Base-by-base conservation (phyloP, 148 eudicot species). In the Rhododendron molle region DNA sequence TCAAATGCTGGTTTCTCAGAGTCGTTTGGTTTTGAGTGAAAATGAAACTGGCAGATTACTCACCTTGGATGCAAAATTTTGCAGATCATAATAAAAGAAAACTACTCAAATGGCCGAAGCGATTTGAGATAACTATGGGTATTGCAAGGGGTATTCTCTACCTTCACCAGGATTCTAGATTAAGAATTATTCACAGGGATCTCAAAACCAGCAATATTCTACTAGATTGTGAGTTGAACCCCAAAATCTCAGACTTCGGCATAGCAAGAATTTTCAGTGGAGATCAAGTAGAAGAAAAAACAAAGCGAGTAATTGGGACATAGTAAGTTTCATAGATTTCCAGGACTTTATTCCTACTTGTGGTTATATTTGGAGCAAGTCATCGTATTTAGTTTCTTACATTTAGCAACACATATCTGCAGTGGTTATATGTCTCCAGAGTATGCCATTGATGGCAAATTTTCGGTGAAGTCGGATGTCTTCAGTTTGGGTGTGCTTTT, bases 361-460 rank as follows among this genome's bases (percentile, higher is more conserved):
- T 60, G 67, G 28, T 65, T n/a, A n/a, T 65, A n/a, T 18, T 50
- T 2, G 20, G 9, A 78, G n/a, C 30, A 18, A 10, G 21, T 28
- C 5, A 69, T 76, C 0, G 7, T 40, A n/a, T n/a, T 46, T 43
- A 56, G 10, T 4, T 58, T n/a, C 52, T 77, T 62, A 65, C 20
- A 40, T 23, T 13, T 6, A 38, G 7, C 65, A 7, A 58, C n/a
- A 26, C 32, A 13, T 60, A 50, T 7, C 11, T 81, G 44, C 69
- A 89, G 85, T 62, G 88, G 88, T 62, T 89, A 89, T 71, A 89
- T 89, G 85, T 78, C 89, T 21, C 91, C 87, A 0, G 91, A 89
- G 81, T 87, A 89, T 30, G 87, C 69, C 12, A 26, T 82, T 18
- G 87, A 87, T 56, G 90, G 90, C 2, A 5, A 81, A 20, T 89